A percentile compares a stretch with the other conserved stretches of the same genome.
Conservation (phyloP, 306 rosid species). For the Ammopiptanthus mongolicus region DNA sequence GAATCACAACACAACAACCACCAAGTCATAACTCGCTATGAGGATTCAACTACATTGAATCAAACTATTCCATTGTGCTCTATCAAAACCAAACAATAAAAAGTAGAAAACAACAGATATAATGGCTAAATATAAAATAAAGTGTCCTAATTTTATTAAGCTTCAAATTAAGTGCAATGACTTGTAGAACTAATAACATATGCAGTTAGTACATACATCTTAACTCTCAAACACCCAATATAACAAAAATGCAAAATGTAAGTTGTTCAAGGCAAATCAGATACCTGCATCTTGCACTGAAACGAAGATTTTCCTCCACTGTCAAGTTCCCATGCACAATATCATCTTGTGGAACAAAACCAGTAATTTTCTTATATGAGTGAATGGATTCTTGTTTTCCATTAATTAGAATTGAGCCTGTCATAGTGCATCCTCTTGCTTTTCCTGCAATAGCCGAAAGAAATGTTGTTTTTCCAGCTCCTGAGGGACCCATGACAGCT, state of each 20-base stretch:
- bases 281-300: constrained; percentile 61
- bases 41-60: neutral
- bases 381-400: constrained; percentile 45
- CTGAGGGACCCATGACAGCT: constrained; percentile 64
- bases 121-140: no score
- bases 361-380: constrained; percentile 46
- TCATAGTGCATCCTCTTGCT: constrained; percentile 43
- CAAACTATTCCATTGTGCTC: neutral
- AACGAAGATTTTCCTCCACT: constrained; percentile 57
- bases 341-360: constrained; percentile 63
- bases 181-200: neutral
- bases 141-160: no score
- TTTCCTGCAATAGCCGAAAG: constrained; percentile 53
- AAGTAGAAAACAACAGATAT: no score
- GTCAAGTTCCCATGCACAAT: constrained; percentile 59
- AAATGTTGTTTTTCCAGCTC: constrained; percentile 57
- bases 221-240: neutral
- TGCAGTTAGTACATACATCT: neutral
- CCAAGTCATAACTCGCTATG: neutral
- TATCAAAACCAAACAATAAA: neutral
- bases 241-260: neutral
- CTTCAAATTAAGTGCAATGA: neutral
- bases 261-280: neutral
- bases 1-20: no score
- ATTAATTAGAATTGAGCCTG: constrained; percentile 42